phyloP scores from a whole-genome alignment of 257 asterid species.

The Thymus quinquecostatus region DNA sequence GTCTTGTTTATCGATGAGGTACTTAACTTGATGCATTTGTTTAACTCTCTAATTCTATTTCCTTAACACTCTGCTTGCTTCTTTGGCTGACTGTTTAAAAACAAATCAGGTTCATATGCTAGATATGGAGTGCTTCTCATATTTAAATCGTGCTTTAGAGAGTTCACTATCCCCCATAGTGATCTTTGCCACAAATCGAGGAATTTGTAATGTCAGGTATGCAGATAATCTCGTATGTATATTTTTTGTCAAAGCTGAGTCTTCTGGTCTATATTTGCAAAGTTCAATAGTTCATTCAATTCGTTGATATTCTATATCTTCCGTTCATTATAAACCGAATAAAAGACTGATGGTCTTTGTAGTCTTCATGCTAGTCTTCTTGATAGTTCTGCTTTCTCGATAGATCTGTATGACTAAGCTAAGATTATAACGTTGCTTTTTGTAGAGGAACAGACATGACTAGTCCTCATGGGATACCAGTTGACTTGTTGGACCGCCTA shows the following conservation, averaged over 20 bases:
- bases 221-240: not conserved
- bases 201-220: constrained; percentile 90
- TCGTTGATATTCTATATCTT: not conserved
- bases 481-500: constrained; percentile 89
- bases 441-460: constrained; percentile 94
- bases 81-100: constrained; percentile 19
- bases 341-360: not conserved
- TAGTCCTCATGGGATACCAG: constrained; percentile 96
- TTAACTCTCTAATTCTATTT: not conserved
- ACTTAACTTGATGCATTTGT: constrained; percentile 3
- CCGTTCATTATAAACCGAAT: not conserved
- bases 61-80: not conserved
- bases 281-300: not conserved
- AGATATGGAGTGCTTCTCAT: constrained; percentile 96
- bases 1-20: constrained; percentile 96
- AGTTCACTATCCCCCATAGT: constrained; percentile 91
- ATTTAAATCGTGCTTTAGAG: constrained; percentile 87
- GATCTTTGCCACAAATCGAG: constrained; percentile 88
- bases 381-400: not conserved
- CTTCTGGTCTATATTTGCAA: not conserved
- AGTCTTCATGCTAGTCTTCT: not conserved
- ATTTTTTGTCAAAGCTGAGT: not conserved
- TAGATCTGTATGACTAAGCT: constrained; percentile 16
- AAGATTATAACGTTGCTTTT: constrained; percentile 8
- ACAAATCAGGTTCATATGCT: constrained; percentile 82